phyloP scores from a whole-genome alignment of 2,329 filamentous ascomycete genomes.

The Colletotrichum sp. region DNA sequence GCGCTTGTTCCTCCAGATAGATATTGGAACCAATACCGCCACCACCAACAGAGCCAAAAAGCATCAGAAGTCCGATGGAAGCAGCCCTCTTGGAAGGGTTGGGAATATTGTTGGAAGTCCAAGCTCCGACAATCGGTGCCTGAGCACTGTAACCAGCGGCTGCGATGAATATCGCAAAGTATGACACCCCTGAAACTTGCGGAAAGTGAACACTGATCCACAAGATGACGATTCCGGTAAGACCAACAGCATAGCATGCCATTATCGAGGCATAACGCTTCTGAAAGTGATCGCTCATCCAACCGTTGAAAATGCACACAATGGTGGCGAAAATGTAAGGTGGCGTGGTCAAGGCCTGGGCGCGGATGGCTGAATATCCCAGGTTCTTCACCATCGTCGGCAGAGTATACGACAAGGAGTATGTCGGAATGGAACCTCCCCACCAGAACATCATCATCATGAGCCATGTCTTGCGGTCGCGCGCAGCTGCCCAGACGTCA shows the following conservation, averaged over 20 bases:
- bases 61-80: not conserved
- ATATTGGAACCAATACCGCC: not conserved
- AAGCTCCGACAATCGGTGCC: not conserved
- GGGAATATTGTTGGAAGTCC: not conserved
- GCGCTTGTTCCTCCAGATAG: not conserved
- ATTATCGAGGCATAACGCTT: slow-evolving; percentile 24
- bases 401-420: slow-evolving; percentile 28
- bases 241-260: slow-evolving; percentile 24
- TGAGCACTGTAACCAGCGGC: not conserved
- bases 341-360: slow-evolving; percentile 31
- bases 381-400: slow-evolving; percentile 33
- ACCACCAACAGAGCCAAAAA: not conserved
- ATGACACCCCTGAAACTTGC: not conserved
- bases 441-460: slow-evolving; percentile 29
- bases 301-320: slow-evolving; percentile 32
- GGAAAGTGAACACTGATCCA: not conserved
- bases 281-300: slow-evolving; percentile 43
- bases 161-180: not conserved
- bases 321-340: slow-evolving; percentile 46
- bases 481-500: slow-evolving; percentile 19
- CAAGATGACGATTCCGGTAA: slow-evolving; percentile 18
- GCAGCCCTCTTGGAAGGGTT: not conserved
- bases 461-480: slow-evolving; percentile 24
- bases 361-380: slow-evolving; percentile 29
- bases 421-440: slow-evolving; percentile 28